A percentile compares a stretch with the other conserved stretches of the same genome.
Conservation (phyloP, 192 early-diverging fungal species). For the Diversispora epigaea region DNA sequence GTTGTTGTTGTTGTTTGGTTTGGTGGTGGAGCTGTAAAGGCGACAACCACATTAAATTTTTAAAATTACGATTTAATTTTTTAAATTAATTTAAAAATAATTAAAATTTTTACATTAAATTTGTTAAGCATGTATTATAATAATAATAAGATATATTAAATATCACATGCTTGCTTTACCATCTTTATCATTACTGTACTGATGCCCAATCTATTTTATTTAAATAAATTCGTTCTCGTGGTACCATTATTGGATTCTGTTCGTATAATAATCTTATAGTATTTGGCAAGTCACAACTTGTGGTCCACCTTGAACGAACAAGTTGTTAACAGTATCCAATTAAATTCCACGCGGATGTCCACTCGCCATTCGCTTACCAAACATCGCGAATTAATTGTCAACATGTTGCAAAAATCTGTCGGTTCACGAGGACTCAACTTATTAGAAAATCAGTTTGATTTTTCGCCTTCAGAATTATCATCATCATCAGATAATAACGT, state of each 20-base stretch:
- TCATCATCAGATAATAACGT: not conserved
- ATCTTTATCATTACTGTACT: slow-evolving; percentile 1
- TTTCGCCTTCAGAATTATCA: not conserved
- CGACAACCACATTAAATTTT: not conserved
- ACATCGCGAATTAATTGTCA: slow-evolving; percentile 46
- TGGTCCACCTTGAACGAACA: slow-evolving; percentile 53
- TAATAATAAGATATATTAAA: not conserved
- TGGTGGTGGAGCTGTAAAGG: not conserved
- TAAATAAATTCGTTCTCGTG: slow-evolving; percentile 9
- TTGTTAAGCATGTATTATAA: not conserved
- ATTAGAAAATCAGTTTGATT: slow-evolving; percentile 22
- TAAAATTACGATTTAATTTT: too few species aligned
- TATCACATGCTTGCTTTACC: not conserved
- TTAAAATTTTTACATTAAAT: not conserved
- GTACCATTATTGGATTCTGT: not conserved
- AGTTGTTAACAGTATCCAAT: slow-evolving; percentile 40
- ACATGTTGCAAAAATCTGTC: slow-evolving; percentile 47
- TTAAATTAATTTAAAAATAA: too few species aligned
- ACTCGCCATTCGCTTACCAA: slow-evolving; percentile 46
- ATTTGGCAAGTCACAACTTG: slow-evolving; percentile 42
- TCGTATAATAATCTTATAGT: slow-evolving; percentile 32
- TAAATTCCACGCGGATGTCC: slow-evolving; percentile 43
- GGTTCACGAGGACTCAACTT: slow-evolving; percentile 12
- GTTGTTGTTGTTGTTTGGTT: too few species aligned
- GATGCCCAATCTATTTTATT: slow-evolving; percentile 8